Conservation (phyloP, 192 early-diverging fungal genomes). For the Coemansia sp. region DNA sequence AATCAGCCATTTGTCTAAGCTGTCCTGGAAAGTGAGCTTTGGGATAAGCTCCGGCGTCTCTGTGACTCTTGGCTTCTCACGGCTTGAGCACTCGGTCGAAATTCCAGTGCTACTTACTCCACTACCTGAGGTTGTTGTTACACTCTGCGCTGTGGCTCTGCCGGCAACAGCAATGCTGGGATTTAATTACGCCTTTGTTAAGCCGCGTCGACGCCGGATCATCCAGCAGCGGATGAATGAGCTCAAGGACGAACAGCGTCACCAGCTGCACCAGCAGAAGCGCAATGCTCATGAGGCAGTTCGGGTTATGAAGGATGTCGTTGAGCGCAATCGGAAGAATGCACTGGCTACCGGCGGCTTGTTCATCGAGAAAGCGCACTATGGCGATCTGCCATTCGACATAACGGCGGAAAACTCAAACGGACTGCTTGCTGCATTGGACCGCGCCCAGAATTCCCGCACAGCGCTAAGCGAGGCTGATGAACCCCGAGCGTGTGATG, state of each 20-base stretch:
- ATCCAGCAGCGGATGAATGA: slow-evolving; percentile 53
- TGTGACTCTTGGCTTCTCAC: slow-evolving; percentile 61
- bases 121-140: slow-evolving; percentile 57
- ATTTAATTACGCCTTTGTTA: slow-evolving; percentile 61
- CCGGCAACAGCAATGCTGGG: slow-evolving; percentile 59
- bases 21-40: slow-evolving; percentile 63
- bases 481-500: slow-evolving; percentile 64
- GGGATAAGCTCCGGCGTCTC: slow-evolving; percentile 62
- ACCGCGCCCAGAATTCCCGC: slow-evolving; percentile 10
- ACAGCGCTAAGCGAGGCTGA: slow-evolving; percentile 28
- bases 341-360: slow-evolving; percentile 66
- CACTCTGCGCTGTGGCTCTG: slow-evolving; percentile 56
- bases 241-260: slow-evolving; percentile 65
- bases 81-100: slow-evolving; percentile 67
- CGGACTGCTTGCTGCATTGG: slow-evolving; percentile 17
- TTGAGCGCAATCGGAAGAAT: slow-evolving; percentile 67
- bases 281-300: slow-evolving; percentile 80
- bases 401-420: slow-evolving; percentile 47
- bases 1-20: slow-evolving; percentile 42
- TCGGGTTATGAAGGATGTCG: slow-evolving; percentile 66
- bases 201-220: slow-evolving; percentile 58
- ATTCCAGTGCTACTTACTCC: slow-evolving; percentile 68
- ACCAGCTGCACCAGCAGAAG: slow-evolving; percentile 64
- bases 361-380: slow-evolving; percentile 83
- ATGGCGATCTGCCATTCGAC: slow-evolving; percentile 74